Evolutionary conservation across 768 basidiomycete genomes (phyloP).

Genomic region (Russula foetens): DNA sequence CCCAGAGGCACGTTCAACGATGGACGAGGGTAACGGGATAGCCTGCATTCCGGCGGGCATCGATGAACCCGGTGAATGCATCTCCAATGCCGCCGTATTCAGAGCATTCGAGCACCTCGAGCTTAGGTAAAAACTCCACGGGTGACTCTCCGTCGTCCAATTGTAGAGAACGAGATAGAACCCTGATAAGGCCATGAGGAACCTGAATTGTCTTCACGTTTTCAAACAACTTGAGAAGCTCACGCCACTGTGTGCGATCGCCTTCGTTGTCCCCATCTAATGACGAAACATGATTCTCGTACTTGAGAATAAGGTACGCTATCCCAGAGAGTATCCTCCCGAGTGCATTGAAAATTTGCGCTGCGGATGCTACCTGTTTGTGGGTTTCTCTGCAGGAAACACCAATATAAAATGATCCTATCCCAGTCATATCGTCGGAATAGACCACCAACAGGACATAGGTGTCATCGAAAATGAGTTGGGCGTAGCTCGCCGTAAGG

Average conservation of each 20-base stretch:
- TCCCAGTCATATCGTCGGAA: no score
- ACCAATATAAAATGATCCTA: no score
- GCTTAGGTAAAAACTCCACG: neutral
- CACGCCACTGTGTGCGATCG: neutral
- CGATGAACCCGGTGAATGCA: neutral
- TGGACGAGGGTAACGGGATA: neutral
- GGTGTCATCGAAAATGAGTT: neutral
- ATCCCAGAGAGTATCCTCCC: neutral
- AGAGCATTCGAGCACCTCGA: neutral
- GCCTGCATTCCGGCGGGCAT: neutral
- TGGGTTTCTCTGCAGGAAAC: neutral
- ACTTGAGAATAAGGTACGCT: neutral
- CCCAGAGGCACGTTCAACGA: neutral
- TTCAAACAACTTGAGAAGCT: neutral
- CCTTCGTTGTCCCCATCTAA: neutral
- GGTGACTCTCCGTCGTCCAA: neutral
- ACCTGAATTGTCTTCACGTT: neutral
- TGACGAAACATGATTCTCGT: neutral
- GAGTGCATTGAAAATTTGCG: neutral
- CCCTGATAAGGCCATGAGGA: neutral
- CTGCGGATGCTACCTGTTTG: neutral
- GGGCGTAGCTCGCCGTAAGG: neutral
- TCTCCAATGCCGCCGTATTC: no score
- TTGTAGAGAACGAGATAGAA: neutral
- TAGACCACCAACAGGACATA: rapidly evolving